Evolutionary conservation across 352 stramenopile genomes (phyloP), one percentile per base, ranked within the genome.

Genomic region (Thalassiosira ordinaria): DNA sequence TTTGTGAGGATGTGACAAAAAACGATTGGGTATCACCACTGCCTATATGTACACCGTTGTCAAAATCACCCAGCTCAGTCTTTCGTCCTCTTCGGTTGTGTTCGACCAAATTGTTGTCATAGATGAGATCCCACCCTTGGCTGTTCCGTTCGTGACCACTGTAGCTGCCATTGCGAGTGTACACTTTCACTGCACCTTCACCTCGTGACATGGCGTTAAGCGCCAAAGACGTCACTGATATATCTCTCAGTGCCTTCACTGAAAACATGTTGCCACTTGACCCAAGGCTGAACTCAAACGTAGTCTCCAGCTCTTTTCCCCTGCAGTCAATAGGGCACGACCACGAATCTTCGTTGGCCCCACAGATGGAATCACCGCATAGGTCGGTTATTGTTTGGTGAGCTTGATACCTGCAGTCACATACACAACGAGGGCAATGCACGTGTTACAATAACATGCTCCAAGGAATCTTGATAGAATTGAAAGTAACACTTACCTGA

Each of bases 261-360:
- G 27, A 31, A 26, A 80, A 80, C 71, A 80, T 72, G 39, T 67
- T 80, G 20, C 71, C 71, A 35, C 35, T 74, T 7, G 61, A 67
- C 35, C 71, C 71, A 24, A 61, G 55, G 46, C 56, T 47, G 44
- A 63, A 73, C 1, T 59, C 31, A 31, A 73, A 73, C 0, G 71
- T 73, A 26, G 60, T 80, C 35, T 41, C n/a, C 7, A 80, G 24
- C 22, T 46, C 41, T 35, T 63, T 59, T 7, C 1, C 35, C 13
- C 39, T 39, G n/a, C 74, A 77, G 57, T 75, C 64, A 27, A n/a
- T 20, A 22, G 65, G 22, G 26, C 74, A 77, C 8, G n/a, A 53
- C 1, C 31, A 6, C 16, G 57, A 49, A 13, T 35, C 62, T 39
- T 82, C 66, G 1, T 37, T 14, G 1, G 8, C n/a, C 18, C 20